Percentiles rank a stretch among this genome's conserved stretches.
These are phyloP conservation scores for Otatea glauca DNA, from an alignment of 176 grass and related monocot genomes.

Conservation along the genomic window DNA sequence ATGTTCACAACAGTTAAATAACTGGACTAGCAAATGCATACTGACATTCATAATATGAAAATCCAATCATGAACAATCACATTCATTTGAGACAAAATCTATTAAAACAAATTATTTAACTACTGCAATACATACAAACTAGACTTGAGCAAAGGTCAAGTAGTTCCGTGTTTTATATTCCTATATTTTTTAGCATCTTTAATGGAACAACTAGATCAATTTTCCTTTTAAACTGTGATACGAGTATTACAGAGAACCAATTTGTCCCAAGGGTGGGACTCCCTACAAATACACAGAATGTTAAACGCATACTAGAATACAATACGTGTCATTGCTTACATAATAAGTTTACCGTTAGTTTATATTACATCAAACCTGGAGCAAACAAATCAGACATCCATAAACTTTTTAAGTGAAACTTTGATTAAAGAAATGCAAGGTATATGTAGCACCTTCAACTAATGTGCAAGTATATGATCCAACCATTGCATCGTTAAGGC, in stretches of 20 bases:
- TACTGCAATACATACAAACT: background rate
- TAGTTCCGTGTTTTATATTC: background rate
- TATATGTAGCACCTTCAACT: background rate
- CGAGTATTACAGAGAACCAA: background rate
- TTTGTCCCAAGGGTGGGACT: background rate
- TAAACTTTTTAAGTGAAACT: background rate
- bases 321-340: background rate
- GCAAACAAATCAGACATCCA: background rate
- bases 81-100: background rate
- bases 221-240: slow-evolving; percentile 2
- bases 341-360: background rate
- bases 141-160: background rate
- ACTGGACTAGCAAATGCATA: background rate
- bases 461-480: slow-evolving; percentile 4
- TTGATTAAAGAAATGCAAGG: background rate
- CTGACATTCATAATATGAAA: too few relatives aligned
- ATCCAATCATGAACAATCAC: background rate
- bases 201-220: slow-evolving; percentile 14
- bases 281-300: background rate
- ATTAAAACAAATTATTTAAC: background rate
- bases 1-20: slow-evolving; percentile 13
- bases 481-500: background rate
- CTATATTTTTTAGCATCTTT: slow-evolving; percentile 21
- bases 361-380: background rate
- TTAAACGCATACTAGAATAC: background rate